A percentile compares a stretch with the other conserved stretches of the same genome.
phyloP scores from a whole-genome alignment of 2,329 filamentous ascomycete genomes.

The Hawksworthiomyces lignivorus region DNA sequence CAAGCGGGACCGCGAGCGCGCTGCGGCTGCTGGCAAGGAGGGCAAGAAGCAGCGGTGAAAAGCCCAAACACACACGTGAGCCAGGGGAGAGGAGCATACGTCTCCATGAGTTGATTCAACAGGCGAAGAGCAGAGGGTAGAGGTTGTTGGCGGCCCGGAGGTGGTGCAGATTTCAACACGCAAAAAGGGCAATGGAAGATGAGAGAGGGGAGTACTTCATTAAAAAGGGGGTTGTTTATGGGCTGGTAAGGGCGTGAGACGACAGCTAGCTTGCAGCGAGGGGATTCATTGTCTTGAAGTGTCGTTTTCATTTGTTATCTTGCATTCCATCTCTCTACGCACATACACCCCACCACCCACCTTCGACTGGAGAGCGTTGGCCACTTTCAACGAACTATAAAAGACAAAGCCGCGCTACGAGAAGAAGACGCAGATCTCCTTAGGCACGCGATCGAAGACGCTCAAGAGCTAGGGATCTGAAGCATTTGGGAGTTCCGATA shows the following conservation, averaged over 20 bases:
- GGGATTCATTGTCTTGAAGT: constrained; percentile 2
- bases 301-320: constrained; percentile 5
- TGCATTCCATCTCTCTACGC: neutral
- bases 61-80: no score
- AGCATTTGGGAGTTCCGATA: no score
- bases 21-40: constrained; percentile 22
- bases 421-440: neutral
- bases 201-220: neutral
- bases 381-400: constrained; percentile 8
- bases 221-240: no score
- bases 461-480: no score
- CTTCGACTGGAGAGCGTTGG: no score
- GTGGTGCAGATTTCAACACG: constrained; percentile 14
- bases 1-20: constrained; percentile 62
- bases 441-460: no score
- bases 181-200: constrained; percentile 3
- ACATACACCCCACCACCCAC: no score
- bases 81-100: no score
- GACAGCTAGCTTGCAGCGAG: no score
- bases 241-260: neutral
- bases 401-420: no score
- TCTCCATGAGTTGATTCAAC: no score
- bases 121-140: neutral
- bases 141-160: neutral
- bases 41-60: constrained; percentile 47